These are phyloP conservation scores for Phaeosphaeria sp. DNA, from an alignment of 2,329 filamentous ascomycete species.

Conservation along the genomic window DNA sequence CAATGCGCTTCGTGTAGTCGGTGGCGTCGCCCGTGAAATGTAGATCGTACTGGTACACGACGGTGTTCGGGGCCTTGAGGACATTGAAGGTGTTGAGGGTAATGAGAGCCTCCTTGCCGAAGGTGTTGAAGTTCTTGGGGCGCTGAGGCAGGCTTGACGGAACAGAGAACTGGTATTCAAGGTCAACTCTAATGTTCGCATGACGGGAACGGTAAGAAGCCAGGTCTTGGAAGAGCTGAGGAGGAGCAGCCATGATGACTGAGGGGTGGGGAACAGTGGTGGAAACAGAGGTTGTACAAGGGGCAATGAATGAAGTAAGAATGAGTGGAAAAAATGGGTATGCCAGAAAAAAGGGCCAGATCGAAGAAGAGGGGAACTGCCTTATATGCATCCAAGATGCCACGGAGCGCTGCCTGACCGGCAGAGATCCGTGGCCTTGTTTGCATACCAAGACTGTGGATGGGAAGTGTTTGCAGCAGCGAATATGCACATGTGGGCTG, in stretches of 20 bases:
- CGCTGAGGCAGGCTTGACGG: conserved; percentile 41
- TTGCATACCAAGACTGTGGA: conserved; percentile 8
- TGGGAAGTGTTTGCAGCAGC: conserved; percentile 6
- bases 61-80: conserved; percentile 62
- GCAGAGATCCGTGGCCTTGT: conserved; percentile 2
- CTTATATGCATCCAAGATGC: conserved; percentile 7
- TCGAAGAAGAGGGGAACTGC: neutral
- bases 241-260: conserved; percentile 13
- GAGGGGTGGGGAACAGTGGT: conserved; percentile 3
- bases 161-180: conserved; percentile 25
- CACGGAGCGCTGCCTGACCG: conserved; percentile 5
- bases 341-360: neutral
- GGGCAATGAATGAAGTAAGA: neutral
- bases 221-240: conserved; percentile 18
- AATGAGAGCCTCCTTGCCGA: conserved; percentile 50
- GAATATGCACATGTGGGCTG: conserved; percentile 11
- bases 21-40: conserved; percentile 65
- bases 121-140: conserved; percentile 46
- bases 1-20: conserved; percentile 63
- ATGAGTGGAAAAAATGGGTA: conserved; percentile 4
- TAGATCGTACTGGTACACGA: conserved; percentile 86
- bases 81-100: conserved; percentile 80
- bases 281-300: conserved; percentile 1
- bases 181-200: conserved; percentile 32
- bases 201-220: conserved; percentile 22